phyloP scores from a whole-genome alignment of 495 filamentous ascomycete species.

The Penicillium macrosclerotiorum region DNA sequence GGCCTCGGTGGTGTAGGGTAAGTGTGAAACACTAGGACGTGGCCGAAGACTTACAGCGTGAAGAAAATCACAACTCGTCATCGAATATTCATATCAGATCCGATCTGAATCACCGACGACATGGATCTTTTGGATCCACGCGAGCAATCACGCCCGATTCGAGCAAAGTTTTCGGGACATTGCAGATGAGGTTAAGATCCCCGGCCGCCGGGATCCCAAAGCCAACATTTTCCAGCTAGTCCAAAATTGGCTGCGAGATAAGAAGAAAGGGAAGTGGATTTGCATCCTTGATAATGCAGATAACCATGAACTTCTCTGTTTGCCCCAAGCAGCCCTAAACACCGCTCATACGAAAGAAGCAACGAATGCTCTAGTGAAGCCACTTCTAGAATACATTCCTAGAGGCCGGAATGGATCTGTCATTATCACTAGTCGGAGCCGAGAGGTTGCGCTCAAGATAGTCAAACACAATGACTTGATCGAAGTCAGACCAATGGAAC shows the following conservation, averaged over 20 bases:
- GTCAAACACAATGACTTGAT: slow-evolving; percentile 35
- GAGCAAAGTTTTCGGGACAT: slow-evolving; percentile 39
- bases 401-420: slow-evolving; percentile 2
- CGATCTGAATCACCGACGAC: slow-evolving; percentile 35
- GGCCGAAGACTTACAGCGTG: slow-evolving; percentile 1
- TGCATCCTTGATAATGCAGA: slow-evolving; percentile 9
- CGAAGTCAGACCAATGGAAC: slow-evolving; percentile 33
- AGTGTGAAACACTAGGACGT: slow-evolving; percentile 2
- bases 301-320: slow-evolving; percentile 20
- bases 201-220: slow-evolving; percentile 30
- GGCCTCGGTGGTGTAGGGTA: slow-evolving; percentile 36
- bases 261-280: slow-evolving; percentile 15
- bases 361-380: background rate
- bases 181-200: slow-evolving; percentile 20
- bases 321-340: no score
- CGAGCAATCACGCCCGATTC: slow-evolving; percentile 36
- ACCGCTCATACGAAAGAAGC: no score
- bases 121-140: slow-evolving; percentile 53
- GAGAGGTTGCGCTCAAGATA: slow-evolving; percentile 21
- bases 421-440: slow-evolving; percentile 35
- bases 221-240: slow-evolving; percentile 41
- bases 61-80: slow-evolving; percentile 39
- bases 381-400: slow-evolving; percentile 1
- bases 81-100: slow-evolving; percentile 37
- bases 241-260: slow-evolving; percentile 36